These are phyloP conservation scores for Nigrospora oryzae DNA, from an alignment of 2,329 filamentous ascomycete genomes.

Conservation along the genomic window DNA sequence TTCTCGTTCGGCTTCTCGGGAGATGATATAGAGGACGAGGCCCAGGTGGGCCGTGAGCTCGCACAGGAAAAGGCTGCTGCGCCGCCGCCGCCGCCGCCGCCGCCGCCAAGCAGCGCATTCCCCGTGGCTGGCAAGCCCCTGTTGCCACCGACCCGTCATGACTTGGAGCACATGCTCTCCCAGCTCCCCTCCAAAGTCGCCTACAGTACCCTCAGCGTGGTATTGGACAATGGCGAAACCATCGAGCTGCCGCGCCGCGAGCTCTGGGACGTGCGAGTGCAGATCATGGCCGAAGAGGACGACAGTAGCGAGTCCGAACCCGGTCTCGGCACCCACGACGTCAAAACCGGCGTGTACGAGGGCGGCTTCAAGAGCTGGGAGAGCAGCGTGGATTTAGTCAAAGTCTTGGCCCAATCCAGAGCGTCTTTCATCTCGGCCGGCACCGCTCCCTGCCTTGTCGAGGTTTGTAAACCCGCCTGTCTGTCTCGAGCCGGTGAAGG, in stretches of 20 bases:
- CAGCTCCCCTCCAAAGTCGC: conserved; percentile 66
- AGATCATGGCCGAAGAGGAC: conserved; percentile 69
- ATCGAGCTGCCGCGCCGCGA: conserved; percentile 62
- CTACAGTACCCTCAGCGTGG: conserved; percentile 53
- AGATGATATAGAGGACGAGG: conserved; percentile 53
- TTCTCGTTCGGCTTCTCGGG: conserved; percentile 56
- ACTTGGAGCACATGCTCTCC: conserved; percentile 40
- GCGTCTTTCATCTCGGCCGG: conserved; percentile 20
- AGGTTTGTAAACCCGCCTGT: conserved; percentile 29
- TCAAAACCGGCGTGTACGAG: conserved; percentile 76
- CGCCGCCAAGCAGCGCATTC: conserved; percentile 39
- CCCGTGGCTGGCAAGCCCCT: conserved; percentile 54
- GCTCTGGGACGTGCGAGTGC: conserved; percentile 72
- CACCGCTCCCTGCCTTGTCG: conserved; percentile 36
- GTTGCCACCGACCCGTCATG: conserved; percentile 44
- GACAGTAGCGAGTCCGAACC: conserved; percentile 27
- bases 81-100: conserved; percentile 11
- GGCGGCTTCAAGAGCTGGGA: conserved; percentile 89
- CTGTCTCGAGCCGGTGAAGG: conserved; percentile 6
- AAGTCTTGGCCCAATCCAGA: conserved; percentile 44
- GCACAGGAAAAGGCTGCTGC: conserved; percentile 8
- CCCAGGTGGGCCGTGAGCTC: conserved; percentile 6
- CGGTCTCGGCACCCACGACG: conserved; percentile 60
- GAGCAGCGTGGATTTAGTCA: conserved; percentile 72
- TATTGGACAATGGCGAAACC: conserved; percentile 45